Evolutionary conservation across 2,329 filamentous ascomycete genomes (phyloP), one percentile per base, ranked within the genome.

Genomic region (Penicillium sp.): DNA sequence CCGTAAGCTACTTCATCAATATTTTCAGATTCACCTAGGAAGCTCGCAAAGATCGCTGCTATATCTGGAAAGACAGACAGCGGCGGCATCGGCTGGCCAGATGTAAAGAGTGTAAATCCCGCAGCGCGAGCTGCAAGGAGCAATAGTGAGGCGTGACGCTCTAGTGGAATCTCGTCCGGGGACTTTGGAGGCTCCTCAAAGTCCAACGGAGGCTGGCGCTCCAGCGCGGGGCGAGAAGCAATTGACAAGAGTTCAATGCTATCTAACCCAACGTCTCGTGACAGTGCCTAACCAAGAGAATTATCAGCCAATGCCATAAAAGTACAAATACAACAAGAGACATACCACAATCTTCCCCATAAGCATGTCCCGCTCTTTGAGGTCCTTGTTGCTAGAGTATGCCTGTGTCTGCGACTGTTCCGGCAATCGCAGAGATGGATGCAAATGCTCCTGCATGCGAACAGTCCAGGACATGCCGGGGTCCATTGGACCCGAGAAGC

Each of bases 391-490:
- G 8, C 68, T 64, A 6, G 71, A 66, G 56, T 80, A 84, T 3
- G 73, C 68, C 34, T 77, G 72, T 4, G 68, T 74, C 46, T 75
- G 74, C 3, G 77, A 78, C 45, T 72, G 72, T 7, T 70, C 70
- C 1, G 76, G 77, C 26, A 81, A 65, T 8, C 70, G 69, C n/a
- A 72, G 67, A 45, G 74, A 65, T 0, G 79, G 78, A 52, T 80
- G 72, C 20, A 77, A 62, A 51, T 77, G 77, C 56, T 84, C 80
- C 62, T 80, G 79, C 51, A 83, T 66, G 28, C 80, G 63, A 37
- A 69, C 58, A 0, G 72, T 65, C 69, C 71, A 73, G 10, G 67
- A 68, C 68, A 75, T 65, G 1, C 68, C 70, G 0, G 67, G 62
- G 11, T 69, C 66, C 36, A 65, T 55, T 10, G 65, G 62, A 16